Base-by-base conservation (phyloP, 2,329 filamentous ascomycete genomes). In the Colletotrichum eremochloae region DNA sequence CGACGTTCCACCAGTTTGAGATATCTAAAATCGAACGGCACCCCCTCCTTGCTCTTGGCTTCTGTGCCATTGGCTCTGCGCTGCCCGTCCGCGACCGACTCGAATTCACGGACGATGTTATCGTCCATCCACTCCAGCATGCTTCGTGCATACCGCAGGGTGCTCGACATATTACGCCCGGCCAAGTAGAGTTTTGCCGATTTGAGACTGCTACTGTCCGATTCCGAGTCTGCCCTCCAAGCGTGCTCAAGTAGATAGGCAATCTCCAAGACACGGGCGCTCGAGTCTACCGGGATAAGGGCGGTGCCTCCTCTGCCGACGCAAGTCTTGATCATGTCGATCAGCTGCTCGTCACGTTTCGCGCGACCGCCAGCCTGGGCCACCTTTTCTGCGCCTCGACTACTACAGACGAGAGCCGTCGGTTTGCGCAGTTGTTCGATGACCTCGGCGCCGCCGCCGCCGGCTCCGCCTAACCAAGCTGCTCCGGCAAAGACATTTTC, bases 101-200 rank as follows among this genome's bases (percentile, higher is more conserved):
- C 95, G 74, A 97, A 97, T 77, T 98, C 96, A 67, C 95, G 91
- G 53, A 97, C 93, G 71, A 99, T 97, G 70, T 91, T 92, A 78
- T 98, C 95, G 79, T 98, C 95, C 95, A 99, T 98, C 96, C 96
- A 99, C 79, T 99, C 96, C 42, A 99, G 86, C 94, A 99, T 97
- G 80, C 96, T 98, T 75, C 95, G 89, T 36, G 96, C 94, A 76
- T 98, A 94, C 64, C 94, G 89, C 87, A 98, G 93, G 0, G 95
- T 97, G 74, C 94, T 95, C 70, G 94, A 92, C 75, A 94, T 93
- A 73, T 94, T 97, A 71, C 92, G 92, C 50, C 95, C 95, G 0
- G 95, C 96, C 55, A 99, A 86, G 79, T 95, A 98, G 0, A 98
- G 85, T 76, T 88, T 90, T 0, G 89, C 84, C 1, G 84, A 82